Base-by-base conservation (phyloP, 2,329 filamentous ascomycete genomes). In the Fusarium poae region DNA sequence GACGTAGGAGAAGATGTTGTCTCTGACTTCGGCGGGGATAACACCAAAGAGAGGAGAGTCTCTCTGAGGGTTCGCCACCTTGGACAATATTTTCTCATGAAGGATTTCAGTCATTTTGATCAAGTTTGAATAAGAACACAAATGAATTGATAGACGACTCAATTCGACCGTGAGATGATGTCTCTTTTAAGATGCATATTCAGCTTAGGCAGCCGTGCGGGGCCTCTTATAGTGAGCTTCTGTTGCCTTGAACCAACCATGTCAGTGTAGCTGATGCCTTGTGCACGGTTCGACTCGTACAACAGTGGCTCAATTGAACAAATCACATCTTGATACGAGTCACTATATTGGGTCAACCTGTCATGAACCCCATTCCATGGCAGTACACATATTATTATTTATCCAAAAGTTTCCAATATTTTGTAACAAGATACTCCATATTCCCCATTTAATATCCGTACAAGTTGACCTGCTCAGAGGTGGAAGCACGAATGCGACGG, bases 21-120 rank as follows among this genome's bases (percentile, higher is more conserved):
- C 77, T 56, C 86, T 82, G 16, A 88, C 68, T 71, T 88, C 86
- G 18, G 80, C 79, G 0, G 86, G 85, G 0, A 87, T 70, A 2
- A 63, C 18, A 3, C 56, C 40, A 65, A 82, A 83, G 1, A 84
- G 71, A 2, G 69, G 75, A 16, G 61, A 75, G 1, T 56, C 11
- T 3, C 20, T 7, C n/a, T 77, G 75, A 0, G 66, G 32, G 4
- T 29, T 3, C 3, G 25, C 30, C 0, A 15, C 0, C 10, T 60
- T 39, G 6, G 35, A 25, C 5, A 65, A 37, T 0, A 65, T 43
- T 2, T 15, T 29, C 13, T 63, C 54, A 9, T 61, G 60, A 2
- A 57, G 18, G 13, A 20, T 6, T 4, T 16, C 18, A 12, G 35
- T 1, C 57, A 61, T 67, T 30, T 52, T 43, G 30, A 9, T 21